phyloP scores from a whole-genome alignment of 2,329 filamentous ascomycete species.

The Alternaria arborescens region DNA sequence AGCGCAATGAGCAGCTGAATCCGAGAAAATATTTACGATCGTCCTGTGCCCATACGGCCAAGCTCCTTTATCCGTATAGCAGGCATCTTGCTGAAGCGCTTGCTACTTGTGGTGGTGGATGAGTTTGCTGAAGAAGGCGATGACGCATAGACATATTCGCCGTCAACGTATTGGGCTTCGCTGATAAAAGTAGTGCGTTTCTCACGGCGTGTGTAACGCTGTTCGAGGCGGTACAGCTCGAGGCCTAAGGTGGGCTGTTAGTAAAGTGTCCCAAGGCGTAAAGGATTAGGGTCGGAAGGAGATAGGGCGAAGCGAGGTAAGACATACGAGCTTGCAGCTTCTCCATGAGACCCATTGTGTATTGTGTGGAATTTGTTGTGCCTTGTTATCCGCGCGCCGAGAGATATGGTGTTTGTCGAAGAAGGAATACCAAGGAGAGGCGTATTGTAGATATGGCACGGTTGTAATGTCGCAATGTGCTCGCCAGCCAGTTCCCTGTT shows the following conservation, averaged over 20 bases:
- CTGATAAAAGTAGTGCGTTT: slow-evolving; percentile 89
- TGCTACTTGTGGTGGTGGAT: slow-evolving; percentile 34
- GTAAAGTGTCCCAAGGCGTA: slow-evolving; percentile 4
- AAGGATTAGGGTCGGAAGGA: slow-evolving; percentile 11
- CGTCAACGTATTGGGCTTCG: slow-evolving; percentile 91
- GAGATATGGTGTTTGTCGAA: slow-evolving; percentile 15
- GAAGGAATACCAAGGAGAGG: slow-evolving; percentile 17
- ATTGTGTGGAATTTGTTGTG: slow-evolving; percentile 14
- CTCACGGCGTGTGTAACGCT: slow-evolving; percentile 91
- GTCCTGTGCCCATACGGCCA: slow-evolving; percentile 36
- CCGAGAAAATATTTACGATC: slow-evolving; percentile 22
- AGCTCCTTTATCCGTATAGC: slow-evolving; percentile 45
- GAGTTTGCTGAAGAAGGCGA: slow-evolving; percentile 46
- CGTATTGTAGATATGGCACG: slow-evolving; percentile 29
- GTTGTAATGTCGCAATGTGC: slow-evolving; percentile 11
- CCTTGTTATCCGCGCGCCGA: slow-evolving; percentile 12
- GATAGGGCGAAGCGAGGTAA: slow-evolving; percentile 12
- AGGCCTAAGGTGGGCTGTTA: slow-evolving; percentile 62
- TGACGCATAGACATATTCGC: slow-evolving; percentile 83
- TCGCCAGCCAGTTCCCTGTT: slow-evolving; percentile 33
- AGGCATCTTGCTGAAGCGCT: slow-evolving; percentile 49
- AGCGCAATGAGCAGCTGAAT: neutral
- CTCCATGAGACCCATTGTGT: slow-evolving; percentile 51
- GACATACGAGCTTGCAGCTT: slow-evolving; percentile 53
- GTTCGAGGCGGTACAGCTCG: slow-evolving; percentile 93